Evolutionary conservation across 129 eudicot species (phyloP).

Genomic region (Lonicera japonica): DNA sequence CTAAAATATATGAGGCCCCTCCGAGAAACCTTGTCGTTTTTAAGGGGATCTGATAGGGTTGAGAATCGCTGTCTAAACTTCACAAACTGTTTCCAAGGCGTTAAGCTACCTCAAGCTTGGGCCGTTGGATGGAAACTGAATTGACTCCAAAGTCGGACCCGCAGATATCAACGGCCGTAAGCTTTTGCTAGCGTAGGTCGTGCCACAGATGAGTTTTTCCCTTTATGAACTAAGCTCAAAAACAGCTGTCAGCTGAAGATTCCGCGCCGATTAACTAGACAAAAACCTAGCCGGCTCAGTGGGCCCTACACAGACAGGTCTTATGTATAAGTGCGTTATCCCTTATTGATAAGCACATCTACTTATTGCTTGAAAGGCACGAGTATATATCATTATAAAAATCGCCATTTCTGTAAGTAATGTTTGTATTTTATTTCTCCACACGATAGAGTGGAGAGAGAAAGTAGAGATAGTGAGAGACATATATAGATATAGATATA

Average conservation of each 20-base stretch:
- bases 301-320: constrained; percentile 17
- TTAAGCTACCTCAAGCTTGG: neutral
- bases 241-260: constrained; percentile 47
- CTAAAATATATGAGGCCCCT: neutral
- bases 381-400: constrained; percentile 8
- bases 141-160: neutral
- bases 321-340: neutral
- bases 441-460: constrained; percentile 50
- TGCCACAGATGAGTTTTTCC: neutral
- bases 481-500: constrained; percentile 11
- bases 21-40: constrained; percentile 1
- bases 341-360: neutral
- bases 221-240: constrained; percentile 23
- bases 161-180: neutral
- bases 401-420: constrained; percentile 42
- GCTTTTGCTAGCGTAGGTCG: neutral
- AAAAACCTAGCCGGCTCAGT: constrained; percentile 45
- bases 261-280: constrained; percentile 52
- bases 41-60: neutral
- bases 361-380: constrained; percentile 15
- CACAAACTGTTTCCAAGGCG: neutral
- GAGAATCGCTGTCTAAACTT: neutral
- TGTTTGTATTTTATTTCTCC: constrained; percentile 37
- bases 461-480: constrained; percentile 17
- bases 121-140: neutral